phyloP scores from a whole-genome alignment of 768 basidiomycete genomes.

The Russula virescens region DNA sequence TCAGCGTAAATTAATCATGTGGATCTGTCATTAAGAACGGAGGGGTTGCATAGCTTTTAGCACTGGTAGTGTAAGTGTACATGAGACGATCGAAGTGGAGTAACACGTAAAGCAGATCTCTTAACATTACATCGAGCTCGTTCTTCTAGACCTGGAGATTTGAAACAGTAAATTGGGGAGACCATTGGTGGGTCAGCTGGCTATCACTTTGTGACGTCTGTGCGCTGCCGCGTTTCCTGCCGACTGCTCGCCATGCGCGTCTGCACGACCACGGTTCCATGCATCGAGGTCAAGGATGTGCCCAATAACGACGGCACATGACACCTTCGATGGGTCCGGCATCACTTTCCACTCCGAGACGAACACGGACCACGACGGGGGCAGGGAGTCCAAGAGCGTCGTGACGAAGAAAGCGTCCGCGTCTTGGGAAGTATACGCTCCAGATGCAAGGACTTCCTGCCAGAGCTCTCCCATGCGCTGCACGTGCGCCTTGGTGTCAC shows the following conservation, averaged over 20 bases:
- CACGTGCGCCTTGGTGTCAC: slow-evolving; percentile 14
- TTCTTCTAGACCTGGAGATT: no score
- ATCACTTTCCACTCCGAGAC: slow-evolving; percentile 6
- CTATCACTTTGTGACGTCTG: not conserved
- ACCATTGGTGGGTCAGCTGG: not conserved
- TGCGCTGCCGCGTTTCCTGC: not conserved
- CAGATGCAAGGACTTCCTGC: slow-evolving; percentile 12
- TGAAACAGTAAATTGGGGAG: not conserved
- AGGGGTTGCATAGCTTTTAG: no score
- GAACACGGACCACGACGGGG: slow-evolving; percentile 18
- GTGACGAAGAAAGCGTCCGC: slow-evolving; percentile 7
- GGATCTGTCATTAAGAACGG: not conserved
- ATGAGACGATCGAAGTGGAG: not conserved
- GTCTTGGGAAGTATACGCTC: slow-evolving; percentile 3
- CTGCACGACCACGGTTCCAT: slow-evolving; percentile 18
- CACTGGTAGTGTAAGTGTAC: not conserved
- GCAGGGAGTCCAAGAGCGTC: slow-evolving; percentile 13
- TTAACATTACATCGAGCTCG: not conserved
- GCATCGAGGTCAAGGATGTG: slow-evolving; percentile 18
- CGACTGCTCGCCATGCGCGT: slow-evolving; percentile 3
- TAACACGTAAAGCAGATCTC: not conserved
- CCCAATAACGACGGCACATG: slow-evolving; percentile 1
- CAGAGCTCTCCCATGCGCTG: slow-evolving; percentile 21
- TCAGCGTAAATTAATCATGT: slow-evolving; percentile 16
- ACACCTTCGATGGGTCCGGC: not conserved